Conservation (phyloP, 192 early-diverging fungal species). For the Jimgerdemannia lactiflua region DNA sequence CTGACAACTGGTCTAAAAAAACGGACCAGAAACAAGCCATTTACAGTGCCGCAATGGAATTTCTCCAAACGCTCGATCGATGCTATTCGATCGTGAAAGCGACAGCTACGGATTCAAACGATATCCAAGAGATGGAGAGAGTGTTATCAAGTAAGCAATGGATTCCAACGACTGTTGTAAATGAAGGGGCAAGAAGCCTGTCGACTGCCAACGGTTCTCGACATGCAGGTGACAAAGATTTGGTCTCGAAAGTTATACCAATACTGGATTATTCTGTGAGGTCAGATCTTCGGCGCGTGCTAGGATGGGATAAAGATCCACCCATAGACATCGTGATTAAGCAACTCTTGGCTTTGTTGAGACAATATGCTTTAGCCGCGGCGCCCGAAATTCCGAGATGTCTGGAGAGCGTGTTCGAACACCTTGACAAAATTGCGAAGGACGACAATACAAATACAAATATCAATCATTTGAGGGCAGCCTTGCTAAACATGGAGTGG, state of each 20-base stretch:
- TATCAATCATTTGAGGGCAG: too few species aligned
- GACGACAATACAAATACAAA: too few species aligned
- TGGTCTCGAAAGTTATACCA: conserved; percentile 14
- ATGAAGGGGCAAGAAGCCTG: not conserved
- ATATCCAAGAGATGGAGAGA: not conserved
- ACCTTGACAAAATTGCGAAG: too few species aligned
- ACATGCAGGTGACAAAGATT: not conserved
- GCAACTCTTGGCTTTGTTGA: conserved; percentile 5
- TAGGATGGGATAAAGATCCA: conserved; percentile 23
- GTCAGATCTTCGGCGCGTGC: not conserved
- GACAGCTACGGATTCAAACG: not conserved
- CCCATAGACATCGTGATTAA: conserved; percentile 20
- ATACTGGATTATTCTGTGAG: not conserved
- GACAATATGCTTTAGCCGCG: not conserved
- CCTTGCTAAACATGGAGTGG: too few species aligned
- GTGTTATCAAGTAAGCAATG: not conserved
- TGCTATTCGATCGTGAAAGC: not conserved
- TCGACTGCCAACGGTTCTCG: not conserved
- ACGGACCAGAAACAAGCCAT: not conserved
- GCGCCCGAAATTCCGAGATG: not conserved
- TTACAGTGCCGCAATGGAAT: not conserved
- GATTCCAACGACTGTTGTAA: not conserved
- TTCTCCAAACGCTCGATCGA: not conserved
- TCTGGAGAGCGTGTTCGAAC: too few species aligned
- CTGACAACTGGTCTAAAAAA: not conserved